These are phyloP conservation scores for Solanum sejunctum DNA, from an alignment of 257 asterid genomes.

Conservation along the genomic window DNA sequence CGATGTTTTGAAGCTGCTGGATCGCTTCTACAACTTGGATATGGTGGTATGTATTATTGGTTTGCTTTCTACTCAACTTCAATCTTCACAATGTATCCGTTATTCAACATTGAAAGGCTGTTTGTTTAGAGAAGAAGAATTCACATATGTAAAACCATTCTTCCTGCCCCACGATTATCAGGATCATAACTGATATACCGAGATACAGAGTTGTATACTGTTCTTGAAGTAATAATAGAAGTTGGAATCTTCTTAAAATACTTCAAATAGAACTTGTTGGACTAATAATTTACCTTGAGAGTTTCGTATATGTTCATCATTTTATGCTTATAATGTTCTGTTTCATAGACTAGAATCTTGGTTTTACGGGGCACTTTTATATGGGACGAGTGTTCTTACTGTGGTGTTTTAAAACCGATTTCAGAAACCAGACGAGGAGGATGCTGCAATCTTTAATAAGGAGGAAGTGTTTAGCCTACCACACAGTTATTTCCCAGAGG, in stretches of 20 bases:
- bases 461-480: conserved; percentile 86
- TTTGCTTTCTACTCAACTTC: not conserved
- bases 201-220: not conserved
- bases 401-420: not conserved
- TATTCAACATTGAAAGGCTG: not conserved
- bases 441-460: conserved; percentile 39
- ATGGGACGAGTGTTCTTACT: not conserved
- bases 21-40: conserved; percentile 84
- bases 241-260: not conserved
- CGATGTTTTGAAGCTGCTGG: conserved; percentile 76
- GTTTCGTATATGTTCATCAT: not conserved
- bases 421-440: conserved; percentile 86
- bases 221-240: not conserved
- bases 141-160: not conserved
- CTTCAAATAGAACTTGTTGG: not conserved
- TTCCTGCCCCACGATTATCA: not conserved
- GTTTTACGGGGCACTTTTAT: not conserved
- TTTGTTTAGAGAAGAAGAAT: not conserved
- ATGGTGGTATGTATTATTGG: conserved; percentile 52
- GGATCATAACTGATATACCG: not conserved
- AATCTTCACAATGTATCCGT: not conserved
- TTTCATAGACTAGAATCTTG: not conserved
- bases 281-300: not conserved
- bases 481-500: conserved; percentile 48
- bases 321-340: not conserved